Percentiles rank a stretch among this genome's conserved stretches.
phyloP scores from a whole-genome alignment of 768 basidiomycete species.

The Boletus huronensis region DNA sequence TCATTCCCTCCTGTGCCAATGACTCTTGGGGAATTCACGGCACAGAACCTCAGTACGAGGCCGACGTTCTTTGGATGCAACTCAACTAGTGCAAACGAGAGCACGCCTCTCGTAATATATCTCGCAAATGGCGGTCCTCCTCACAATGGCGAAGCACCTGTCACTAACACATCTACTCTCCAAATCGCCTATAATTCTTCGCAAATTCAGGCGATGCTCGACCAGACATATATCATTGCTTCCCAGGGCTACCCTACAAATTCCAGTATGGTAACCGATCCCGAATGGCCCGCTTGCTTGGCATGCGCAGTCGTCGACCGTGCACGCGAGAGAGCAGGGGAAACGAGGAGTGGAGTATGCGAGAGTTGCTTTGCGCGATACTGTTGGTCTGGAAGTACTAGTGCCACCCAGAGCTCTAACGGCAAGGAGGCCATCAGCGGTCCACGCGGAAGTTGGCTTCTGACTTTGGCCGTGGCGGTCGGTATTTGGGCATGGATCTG shows the following conservation, averaged over 20 bases:
- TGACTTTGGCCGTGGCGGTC: conserved; percentile 12
- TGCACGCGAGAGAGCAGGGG: conserved; percentile 30
- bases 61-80: conserved; percentile 50
- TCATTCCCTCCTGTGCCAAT: conserved; percentile 33
- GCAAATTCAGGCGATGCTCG: conserved; percentile 42
- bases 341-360: conserved; percentile 30
- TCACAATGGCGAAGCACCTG: conserved; percentile 33
- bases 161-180: conserved; percentile 43
- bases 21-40: conserved; percentile 27
- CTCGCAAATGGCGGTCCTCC: conserved; percentile 53
- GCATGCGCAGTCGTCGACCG: conserved; percentile 53
- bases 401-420: not conserved
- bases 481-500: conserved; percentile 12
- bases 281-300: conserved; percentile 47
- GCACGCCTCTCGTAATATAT: conserved; percentile 52
- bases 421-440: not conserved
- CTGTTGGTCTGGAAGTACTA: conserved; percentile 25
- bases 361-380: conserved; percentile 31
- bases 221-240: conserved; percentile 41
- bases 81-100: conserved; percentile 19
- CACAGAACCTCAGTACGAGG: conserved; percentile 34
- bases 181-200: conserved; percentile 37
- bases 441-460: not conserved
- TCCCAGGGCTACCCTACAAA: conserved; percentile 40
- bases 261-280: conserved; percentile 30